A percentile compares a stretch with the other conserved stretches of the same genome.
These are phyloP conservation scores for Trametes cingulata DNA, from an alignment of 768 basidiomycete genomes.

Conservation along the genomic window DNA sequence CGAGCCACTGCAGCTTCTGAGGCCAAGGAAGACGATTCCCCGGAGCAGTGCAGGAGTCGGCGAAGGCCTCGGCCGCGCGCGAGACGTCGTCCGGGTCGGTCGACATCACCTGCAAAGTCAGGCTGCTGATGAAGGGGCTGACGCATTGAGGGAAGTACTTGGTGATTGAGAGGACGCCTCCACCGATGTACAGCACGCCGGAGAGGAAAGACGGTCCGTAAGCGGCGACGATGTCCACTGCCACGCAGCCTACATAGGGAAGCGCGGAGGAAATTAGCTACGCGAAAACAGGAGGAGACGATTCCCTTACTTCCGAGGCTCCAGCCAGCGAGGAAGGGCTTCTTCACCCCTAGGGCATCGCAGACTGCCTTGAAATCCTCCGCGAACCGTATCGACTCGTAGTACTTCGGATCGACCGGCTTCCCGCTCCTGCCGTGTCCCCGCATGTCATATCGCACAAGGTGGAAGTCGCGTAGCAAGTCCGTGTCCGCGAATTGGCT, in stretches of 20 bases:
- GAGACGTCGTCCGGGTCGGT: slow-evolving; percentile 14
- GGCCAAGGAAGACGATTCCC: slow-evolving; percentile 6
- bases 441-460: slow-evolving; percentile 34
- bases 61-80: slow-evolving; percentile 11
- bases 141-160: neutral
- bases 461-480: slow-evolving; percentile 30
- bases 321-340: slow-evolving; percentile 28
- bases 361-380: slow-evolving; percentile 32
- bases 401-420: slow-evolving; percentile 23
- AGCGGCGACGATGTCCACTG: slow-evolving; percentile 18
- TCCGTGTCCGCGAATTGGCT: slow-evolving; percentile 35
- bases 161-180: slow-evolving; percentile 18
- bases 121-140: neutral
- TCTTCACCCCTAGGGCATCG: slow-evolving; percentile 19
- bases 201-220: slow-evolving; percentile 19
- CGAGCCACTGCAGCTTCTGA: slow-evolving; percentile 20
- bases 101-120: neutral
- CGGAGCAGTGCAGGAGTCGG: slow-evolving; percentile 23
- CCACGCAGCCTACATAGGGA: neutral
- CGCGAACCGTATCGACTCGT: slow-evolving; percentile 24
- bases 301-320: neutral
- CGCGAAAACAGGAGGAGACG: too few relatives aligned
- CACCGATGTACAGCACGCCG: slow-evolving; percentile 26
- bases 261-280: too few relatives aligned
- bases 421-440: slow-evolving; percentile 31